phyloP scores from a whole-genome alignment of 2,329 filamentous ascomycete genomes.

The Ciborinia camelliae region DNA sequence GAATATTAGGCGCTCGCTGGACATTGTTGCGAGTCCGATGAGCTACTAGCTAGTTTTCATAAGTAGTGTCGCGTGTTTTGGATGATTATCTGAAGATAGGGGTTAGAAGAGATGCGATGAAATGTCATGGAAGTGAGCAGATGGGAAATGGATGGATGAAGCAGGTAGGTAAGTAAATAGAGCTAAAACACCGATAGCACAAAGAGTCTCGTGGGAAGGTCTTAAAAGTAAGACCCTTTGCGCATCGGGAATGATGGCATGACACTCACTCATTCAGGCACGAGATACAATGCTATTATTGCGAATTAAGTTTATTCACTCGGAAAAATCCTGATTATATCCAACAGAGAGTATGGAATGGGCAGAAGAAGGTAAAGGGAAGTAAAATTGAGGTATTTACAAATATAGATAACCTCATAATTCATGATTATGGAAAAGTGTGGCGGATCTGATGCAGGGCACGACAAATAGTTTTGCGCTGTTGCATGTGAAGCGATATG shows the following conservation, averaged over 20 bases:
- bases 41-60: neutral
- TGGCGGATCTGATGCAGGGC: too few relatives aligned
- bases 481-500: neutral
- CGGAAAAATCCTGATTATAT: neutral
- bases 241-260: slow-evolving; percentile 5
- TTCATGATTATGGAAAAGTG: neutral
- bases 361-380: neutral
- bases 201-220: slow-evolving; percentile 8
- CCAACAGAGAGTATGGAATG: neutral
- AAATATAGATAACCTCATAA: neutral
- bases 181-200: neutral
- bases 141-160: neutral
- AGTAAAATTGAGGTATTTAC: neutral
- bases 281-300: neutral
- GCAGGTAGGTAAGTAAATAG: neutral
- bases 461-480: neutral
- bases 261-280: slow-evolving; percentile 3
- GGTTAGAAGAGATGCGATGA: neutral
- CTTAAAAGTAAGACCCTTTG: slow-evolving; percentile 6
- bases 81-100: neutral
- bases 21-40: neutral
- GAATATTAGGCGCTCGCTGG: slow-evolving; percentile 38
- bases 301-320: neutral
- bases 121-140: neutral
- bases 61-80: neutral